These are phyloP conservation scores for Sporisorium iseilematis-ciliati DNA, from an alignment of 1,284 basidiomycete species.

Conservation along the genomic window DNA sequence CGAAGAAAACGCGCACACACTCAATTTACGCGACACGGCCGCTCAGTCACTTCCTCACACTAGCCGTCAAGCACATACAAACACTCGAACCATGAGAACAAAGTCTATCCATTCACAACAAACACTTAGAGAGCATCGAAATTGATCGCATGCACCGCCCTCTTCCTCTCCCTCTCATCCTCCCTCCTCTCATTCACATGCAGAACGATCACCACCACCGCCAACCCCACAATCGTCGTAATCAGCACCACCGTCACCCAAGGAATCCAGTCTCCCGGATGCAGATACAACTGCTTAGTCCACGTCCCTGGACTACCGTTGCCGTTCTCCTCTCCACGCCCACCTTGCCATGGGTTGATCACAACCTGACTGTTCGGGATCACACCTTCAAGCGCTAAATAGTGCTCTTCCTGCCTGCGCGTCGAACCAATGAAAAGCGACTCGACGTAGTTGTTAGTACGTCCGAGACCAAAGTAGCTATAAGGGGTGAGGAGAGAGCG, in stretches of 20 bases:
- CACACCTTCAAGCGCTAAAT: slow-evolving; percentile 91
- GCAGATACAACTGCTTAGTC: slow-evolving; percentile 89
- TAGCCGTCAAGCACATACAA: not conserved
- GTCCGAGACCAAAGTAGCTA: slow-evolving; percentile 93
- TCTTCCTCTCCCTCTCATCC: slow-evolving; percentile 88
- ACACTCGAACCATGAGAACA: not conserved
- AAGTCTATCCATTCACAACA: not conserved
- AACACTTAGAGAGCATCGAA: slow-evolving; percentile 85
- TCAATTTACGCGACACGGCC: slow-evolving; percentile 31
- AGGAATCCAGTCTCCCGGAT: slow-evolving; percentile 96
- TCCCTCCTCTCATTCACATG: slow-evolving; percentile 93
- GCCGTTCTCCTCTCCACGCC: slow-evolving; percentile 19
- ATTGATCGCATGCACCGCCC: slow-evolving; percentile 92
- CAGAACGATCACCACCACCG: slow-evolving; percentile 84
- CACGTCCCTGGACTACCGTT: slow-evolving; percentile 73
- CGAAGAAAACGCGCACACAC: slow-evolving; percentile 1
- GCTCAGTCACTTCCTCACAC: too few relatives aligned
- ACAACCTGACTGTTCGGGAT: slow-evolving; percentile 97
- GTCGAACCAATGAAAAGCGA: slow-evolving; percentile 69
- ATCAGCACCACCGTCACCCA: slow-evolving; percentile 91
- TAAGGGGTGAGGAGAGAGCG: slow-evolving; percentile 90
- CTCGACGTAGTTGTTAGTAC: slow-evolving; percentile 99
- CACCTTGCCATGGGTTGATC: slow-evolving; percentile 81
- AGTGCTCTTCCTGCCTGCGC: slow-evolving; percentile 77
- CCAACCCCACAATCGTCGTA: slow-evolving; percentile 80